Evolutionary conservation across 1,284 basidiomycete genomes (phyloP).

Genomic region (Anthracocystis walkeri): DNA sequence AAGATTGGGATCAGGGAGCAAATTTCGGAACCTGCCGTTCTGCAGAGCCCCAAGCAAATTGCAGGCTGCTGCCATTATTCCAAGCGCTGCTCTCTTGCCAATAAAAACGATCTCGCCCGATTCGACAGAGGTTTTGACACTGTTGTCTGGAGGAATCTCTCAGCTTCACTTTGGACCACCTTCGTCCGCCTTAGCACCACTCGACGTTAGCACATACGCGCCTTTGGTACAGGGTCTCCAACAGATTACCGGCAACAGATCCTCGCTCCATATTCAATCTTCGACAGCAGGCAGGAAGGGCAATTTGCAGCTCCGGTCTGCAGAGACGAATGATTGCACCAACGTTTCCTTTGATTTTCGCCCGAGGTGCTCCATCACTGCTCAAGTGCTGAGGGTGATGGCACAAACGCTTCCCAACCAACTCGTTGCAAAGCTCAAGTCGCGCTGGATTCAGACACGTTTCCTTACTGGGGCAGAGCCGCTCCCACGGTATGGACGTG

Average conservation of each 20-base stretch:
- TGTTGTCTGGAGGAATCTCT: slow-evolving; percentile 2
- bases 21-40: slow-evolving; percentile 25
- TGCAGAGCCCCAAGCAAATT: slow-evolving; percentile 28
- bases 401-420: slow-evolving; percentile 10
- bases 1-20: slow-evolving; percentile 8
- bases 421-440: slow-evolving; percentile 15
- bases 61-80: slow-evolving; percentile 9
- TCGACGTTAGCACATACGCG: slow-evolving; percentile 27
- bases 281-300: neutral
- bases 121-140: slow-evolving; percentile 22
- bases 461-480: slow-evolving; percentile 9
- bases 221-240: slow-evolving; percentile 5
- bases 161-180: slow-evolving; percentile 41
- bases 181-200: slow-evolving; percentile 4
- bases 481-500: slow-evolving; percentile 1
- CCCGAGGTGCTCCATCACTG: slow-evolving; percentile 17
- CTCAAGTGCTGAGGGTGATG: slow-evolving; percentile 15
- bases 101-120: slow-evolving; percentile 9
- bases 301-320: slow-evolving; percentile 9
- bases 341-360: slow-evolving; percentile 19
- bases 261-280: slow-evolving; percentile 3
- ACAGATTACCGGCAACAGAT: neutral
- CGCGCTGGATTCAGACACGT: slow-evolving; percentile 25
- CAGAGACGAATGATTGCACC: neutral
- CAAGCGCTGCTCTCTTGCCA: slow-evolving; percentile 7